Base-by-base conservation (phyloP, 2,329 filamentous ascomycete species). In the Phaeosphaeria sp. region DNA sequence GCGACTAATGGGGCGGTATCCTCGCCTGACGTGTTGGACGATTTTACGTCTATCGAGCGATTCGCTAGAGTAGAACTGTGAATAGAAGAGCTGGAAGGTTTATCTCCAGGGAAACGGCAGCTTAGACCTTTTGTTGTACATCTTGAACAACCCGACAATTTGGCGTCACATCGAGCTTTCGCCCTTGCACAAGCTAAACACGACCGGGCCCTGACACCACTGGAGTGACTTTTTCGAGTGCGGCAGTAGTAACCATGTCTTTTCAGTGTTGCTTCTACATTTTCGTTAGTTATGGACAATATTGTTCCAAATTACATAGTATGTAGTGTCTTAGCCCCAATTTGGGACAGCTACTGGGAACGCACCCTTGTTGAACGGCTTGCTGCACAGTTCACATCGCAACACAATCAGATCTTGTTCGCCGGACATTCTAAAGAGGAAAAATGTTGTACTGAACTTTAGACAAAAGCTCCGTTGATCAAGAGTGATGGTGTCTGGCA, bases 41-140 rank as follows among this genome's bases (percentile, higher is more conserved):
- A 5, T 39, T 13, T n/a, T n/a, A 5, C 11, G 4, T 6, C 15
- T 4, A 17, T 17, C 25, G 25, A 27, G 5, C 9, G 25, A 6
- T 3, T 23, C 21, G 46, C 11, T 30, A 21, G 15, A 21, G n/a
- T 15, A 7, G 22, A 3, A 4, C 3, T 3, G 18, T 18, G 21
- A 7, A 11, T 47, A 30, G 46, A 3, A n/a, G 36, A 39, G 4
- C 3, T 11, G 4, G 20, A 17, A 36, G 33, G 54, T 61, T 55
- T 60, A 48, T 53, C 59, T 51, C 42, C 57, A 58, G n/a, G 62
- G 59, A 46, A 62, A 52, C 64, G 50, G n/a, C 56, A 59, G 13
- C 6, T 17, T 17, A 52, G 15, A 6, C 23, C 25, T 41, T 51
- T 59, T n/a, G 3, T n/a, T 3, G 5, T 18, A n/a, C 57, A 56